These are phyloP conservation scores for Porphyrellus cyaneotinctus DNA, from an alignment of 768 basidiomycete species.

Conservation along the genomic window DNA sequence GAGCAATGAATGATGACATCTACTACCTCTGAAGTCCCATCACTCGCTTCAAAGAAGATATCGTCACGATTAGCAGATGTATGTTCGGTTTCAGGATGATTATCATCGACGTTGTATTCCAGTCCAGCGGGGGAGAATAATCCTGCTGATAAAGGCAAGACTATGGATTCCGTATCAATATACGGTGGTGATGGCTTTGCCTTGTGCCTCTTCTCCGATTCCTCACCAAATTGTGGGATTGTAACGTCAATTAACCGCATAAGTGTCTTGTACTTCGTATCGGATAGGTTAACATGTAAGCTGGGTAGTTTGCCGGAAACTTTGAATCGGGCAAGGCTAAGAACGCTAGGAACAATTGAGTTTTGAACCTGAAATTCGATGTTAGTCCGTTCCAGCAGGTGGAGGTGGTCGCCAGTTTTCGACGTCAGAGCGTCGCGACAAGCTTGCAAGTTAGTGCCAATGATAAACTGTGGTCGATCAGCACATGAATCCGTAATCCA, in stretches of 20 bases:
- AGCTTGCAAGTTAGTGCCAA: slow-evolving; percentile 78
- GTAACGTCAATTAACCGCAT: slow-evolving; percentile 91
- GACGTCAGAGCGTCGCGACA: slow-evolving; percentile 77
- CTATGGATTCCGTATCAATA: slow-evolving; percentile 26
- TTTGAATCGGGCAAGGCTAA: slow-evolving; percentile 84
- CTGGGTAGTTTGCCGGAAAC: slow-evolving; percentile 84
- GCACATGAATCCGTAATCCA: neutral
- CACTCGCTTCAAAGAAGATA: slow-evolving; percentile 70
- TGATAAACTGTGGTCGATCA: slow-evolving; percentile 61
- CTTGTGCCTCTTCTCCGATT: slow-evolving; percentile 23
- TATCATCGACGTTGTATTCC: slow-evolving; percentile 70
- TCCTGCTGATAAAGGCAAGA: slow-evolving; percentile 50
- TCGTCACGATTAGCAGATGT: slow-evolving; percentile 44
- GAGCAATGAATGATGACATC: neutral
- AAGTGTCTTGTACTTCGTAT: slow-evolving; percentile 84
- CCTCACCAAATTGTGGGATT: slow-evolving; percentile 75
- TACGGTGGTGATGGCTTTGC: slow-evolving; percentile 20
- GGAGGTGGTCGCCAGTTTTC: slow-evolving; percentile 56
- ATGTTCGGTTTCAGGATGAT: slow-evolving; percentile 43
- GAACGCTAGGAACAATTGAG: slow-evolving; percentile 83
- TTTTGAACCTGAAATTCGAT: slow-evolving; percentile 87
- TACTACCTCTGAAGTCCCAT: slow-evolving; percentile 53
- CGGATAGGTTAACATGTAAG: slow-evolving; percentile 86
- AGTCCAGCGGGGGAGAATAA: slow-evolving; percentile 51
- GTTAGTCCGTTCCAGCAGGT: slow-evolving; percentile 89